Percentiles rank a stretch among this genome's conserved stretches.
These are phyloP conservation scores for Nissolia schottii DNA, from an alignment of 306 rosid genomes.

Conservation along the genomic window DNA sequence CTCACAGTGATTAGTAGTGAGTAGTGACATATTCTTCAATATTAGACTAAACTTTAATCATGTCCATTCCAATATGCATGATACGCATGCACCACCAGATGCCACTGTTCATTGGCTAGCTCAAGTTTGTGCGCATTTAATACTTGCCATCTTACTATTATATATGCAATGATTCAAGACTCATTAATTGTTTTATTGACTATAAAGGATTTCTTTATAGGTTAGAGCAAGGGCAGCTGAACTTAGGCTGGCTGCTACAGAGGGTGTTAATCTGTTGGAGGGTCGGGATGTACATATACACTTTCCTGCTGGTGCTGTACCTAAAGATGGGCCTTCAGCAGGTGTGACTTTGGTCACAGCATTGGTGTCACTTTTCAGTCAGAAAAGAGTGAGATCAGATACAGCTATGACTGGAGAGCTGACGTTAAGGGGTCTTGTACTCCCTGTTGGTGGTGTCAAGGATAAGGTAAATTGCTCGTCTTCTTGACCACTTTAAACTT, in stretches of 20 bases:
- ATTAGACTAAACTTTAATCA: background rate
- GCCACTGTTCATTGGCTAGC: background rate
- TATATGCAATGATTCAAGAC: slow-evolving; percentile 7
- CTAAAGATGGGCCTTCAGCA: slow-evolving; percentile 99
- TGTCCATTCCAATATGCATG: slow-evolving; percentile 4
- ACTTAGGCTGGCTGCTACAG: slow-evolving; percentile 64
- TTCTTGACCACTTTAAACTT: slow-evolving; percentile 6
- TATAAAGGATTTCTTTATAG: slow-evolving; percentile 34
- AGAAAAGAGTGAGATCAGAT: slow-evolving; percentile 80
- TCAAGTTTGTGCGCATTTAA: slow-evolving; percentile 3
- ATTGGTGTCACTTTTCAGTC: slow-evolving; percentile 80
- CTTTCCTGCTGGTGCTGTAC: slow-evolving; percentile 98
- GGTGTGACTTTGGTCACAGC: slow-evolving; percentile 99
- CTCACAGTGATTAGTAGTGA: background rate
- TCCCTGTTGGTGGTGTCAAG: slow-evolving; percentile 98
- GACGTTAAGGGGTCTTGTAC: slow-evolving; percentile 95
- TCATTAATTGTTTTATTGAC: slow-evolving; percentile 25
- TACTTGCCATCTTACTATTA: slow-evolving; percentile 9
- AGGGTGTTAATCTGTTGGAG: slow-evolving; percentile 65
- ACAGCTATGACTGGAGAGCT: slow-evolving; percentile 99
- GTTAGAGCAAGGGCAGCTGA: slow-evolving; percentile 86
- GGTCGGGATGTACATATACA: slow-evolving; percentile 94
- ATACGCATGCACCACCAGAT: background rate
- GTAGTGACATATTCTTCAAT: background rate
- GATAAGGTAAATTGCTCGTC: slow-evolving; percentile 64